Conservation (phyloP, 192 early-diverging fungal species). For the Coemansia sp. region DNA sequence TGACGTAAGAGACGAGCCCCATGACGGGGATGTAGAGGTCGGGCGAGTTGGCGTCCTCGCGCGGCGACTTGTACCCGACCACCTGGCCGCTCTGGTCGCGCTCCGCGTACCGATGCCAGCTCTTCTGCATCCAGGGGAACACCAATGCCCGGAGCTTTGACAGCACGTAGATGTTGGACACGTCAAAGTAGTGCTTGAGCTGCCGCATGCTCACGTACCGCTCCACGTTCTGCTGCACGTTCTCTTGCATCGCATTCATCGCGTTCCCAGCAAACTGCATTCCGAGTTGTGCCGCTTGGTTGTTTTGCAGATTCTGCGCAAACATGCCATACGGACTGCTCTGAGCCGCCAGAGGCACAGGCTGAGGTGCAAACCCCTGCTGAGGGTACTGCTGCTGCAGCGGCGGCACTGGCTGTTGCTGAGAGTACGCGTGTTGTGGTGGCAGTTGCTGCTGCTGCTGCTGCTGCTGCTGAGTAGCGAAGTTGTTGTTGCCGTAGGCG, state of each 20-base stretch:
- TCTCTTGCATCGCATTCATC: conserved; percentile 76
- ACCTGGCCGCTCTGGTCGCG: conserved; percentile 77
- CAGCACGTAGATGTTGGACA: conserved; percentile 90
- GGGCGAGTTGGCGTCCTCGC: conserved; percentile 91
- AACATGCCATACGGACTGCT: conserved; percentile 30
- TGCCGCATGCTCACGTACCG: conserved; percentile 82
- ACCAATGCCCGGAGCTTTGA: conserved; percentile 79
- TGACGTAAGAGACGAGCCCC: conserved; percentile 89
- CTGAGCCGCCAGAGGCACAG: not conserved
- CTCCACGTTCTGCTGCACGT: conserved; percentile 86
- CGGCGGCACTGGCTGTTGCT: conserved; percentile 5
- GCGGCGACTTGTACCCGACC: conserved; percentile 73
- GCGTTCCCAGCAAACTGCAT: conserved; percentile 91
- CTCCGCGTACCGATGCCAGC: conserved; percentile 73
- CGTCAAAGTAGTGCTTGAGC: conserved; percentile 91
- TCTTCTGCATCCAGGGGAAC: conserved; percentile 88
- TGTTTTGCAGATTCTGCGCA: conserved; percentile 47
- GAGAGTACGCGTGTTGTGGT: conserved; percentile 8
- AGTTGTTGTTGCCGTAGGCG: conserved; percentile 10
- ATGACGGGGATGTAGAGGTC: conserved; percentile 97
- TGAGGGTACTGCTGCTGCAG: conserved; percentile 19
- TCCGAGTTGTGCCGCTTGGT: conserved; percentile 83
- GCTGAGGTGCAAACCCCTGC: not conserved
- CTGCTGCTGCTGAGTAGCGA: conserved; percentile 12
- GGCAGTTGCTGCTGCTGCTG: conserved; percentile 13